phyloP scores from a whole-genome alignment of 257 asterid genomes.

The Ligustrum vulgare region DNA sequence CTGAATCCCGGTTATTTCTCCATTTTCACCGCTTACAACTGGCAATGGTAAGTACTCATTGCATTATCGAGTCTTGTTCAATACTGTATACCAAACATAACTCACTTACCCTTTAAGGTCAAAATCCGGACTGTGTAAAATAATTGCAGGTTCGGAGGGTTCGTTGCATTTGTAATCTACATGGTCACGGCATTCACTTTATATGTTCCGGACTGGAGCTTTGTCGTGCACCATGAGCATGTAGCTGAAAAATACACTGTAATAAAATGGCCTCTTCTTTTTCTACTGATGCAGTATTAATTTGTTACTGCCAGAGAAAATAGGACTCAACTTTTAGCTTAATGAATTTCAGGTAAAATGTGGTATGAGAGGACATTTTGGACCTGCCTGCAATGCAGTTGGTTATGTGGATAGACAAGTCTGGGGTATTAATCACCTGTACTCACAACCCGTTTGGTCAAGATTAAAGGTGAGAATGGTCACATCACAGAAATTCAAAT shows the following conservation, averaged over 20 bases:
- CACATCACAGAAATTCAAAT: background rate
- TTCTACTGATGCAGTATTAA: background rate
- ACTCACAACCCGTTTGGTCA: constrained; percentile 69
- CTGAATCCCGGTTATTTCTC: constrained; percentile 51
- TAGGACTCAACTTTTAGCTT: background rate
- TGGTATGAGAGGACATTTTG: constrained; percentile 92
- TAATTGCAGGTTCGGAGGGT: constrained; percentile 66
- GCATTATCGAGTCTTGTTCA: background rate
- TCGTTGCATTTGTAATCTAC: constrained; percentile 59
- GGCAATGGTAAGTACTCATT: constrained; percentile 67
- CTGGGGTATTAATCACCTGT: constrained; percentile 92
- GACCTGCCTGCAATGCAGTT: constrained; percentile 95
- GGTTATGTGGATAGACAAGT: constrained; percentile 85
- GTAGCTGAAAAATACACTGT: constrained; percentile 46
- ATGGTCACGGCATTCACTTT: constrained; percentile 64
- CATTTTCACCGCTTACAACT: constrained; percentile 71
- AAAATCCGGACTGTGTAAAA: background rate
- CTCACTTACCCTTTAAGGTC: background rate
- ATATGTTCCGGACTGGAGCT: constrained; percentile 87
- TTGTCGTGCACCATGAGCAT: constrained; percentile 28
- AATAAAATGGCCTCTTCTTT: background rate
- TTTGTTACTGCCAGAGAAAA: background rate
- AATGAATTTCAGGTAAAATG: constrained; percentile 67
- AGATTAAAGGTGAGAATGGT: constrained; percentile 43
- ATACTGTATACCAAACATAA: background rate